Evolutionary conservation across 192 early-diverging fungal species (phyloP).

Genomic region (Dissophora ornata): DNA sequence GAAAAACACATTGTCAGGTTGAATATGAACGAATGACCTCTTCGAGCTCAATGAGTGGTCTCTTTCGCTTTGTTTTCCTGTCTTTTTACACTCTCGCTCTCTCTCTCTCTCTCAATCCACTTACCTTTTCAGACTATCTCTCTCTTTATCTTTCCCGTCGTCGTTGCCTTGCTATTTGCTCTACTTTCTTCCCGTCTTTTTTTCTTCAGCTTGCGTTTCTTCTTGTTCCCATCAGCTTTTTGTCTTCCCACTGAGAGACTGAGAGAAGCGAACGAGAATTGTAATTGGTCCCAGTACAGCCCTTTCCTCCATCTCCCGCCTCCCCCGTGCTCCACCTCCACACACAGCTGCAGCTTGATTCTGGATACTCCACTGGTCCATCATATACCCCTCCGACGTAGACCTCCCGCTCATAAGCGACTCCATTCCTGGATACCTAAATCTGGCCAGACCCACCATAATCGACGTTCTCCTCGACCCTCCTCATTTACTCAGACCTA

Average conservation of each 20-base stretch:
- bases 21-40: conserved; percentile 16
- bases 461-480: too few relatives aligned
- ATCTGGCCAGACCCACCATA: too few relatives aligned
- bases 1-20: conserved; percentile 15
- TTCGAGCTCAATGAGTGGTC: too few relatives aligned
- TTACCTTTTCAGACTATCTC: background rate
- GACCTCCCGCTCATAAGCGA: too few relatives aligned
- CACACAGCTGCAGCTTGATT: background rate
- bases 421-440: too few relatives aligned
- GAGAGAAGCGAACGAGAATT: too few relatives aligned
- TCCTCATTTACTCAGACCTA: too few relatives aligned
- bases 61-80: background rate
- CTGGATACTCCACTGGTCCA: too few relatives aligned
- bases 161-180: background rate
- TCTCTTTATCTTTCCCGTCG: conserved; percentile 1
- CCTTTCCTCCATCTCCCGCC: background rate
- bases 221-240: too few relatives aligned
- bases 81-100: background rate
- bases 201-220: background rate
- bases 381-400: too few relatives aligned
- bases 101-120: background rate
- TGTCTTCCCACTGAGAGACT: too few relatives aligned
- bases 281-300: too few relatives aligned
- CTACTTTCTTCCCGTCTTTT: background rate
- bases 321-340: background rate